phyloP scores from a whole-genome alignment of 73 alveolate species.

The Paramecium tetraurelia region DNA sequence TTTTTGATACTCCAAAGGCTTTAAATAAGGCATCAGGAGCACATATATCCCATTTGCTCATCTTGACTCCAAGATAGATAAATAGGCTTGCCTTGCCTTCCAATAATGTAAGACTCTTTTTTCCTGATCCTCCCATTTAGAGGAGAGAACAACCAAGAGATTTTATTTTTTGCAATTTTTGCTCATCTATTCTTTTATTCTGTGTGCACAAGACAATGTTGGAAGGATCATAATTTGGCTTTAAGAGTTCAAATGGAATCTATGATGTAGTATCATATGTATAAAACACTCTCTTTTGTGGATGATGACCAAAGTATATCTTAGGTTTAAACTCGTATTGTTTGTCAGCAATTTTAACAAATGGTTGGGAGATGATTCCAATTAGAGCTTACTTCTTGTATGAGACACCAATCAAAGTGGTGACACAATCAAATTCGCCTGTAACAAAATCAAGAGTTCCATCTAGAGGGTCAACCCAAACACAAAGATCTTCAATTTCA shows the following conservation, averaged over 20 bases:
- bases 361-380: constrained; percentile 62
- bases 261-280: neutral
- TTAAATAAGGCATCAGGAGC: constrained; percentile 83
- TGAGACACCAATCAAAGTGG: constrained; percentile 77
- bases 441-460: constrained; percentile 85
- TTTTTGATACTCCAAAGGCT: constrained; percentile 63
- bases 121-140: constrained; percentile 74
- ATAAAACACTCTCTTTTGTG: constrained; percentile 11
- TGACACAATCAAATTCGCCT: constrained; percentile 77
- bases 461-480: constrained; percentile 94
- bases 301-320: constrained; percentile 54
- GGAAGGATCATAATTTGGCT: neutral
- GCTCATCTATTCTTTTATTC: constrained; percentile 29
- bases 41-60: constrained; percentile 80
- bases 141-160: constrained; percentile 7
- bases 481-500: constrained; percentile 65
- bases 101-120: constrained; percentile 57
- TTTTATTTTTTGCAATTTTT: neutral
- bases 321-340: constrained; percentile 36
- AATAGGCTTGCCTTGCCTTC: constrained; percentile 61
- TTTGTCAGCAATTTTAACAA: neutral
- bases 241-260: constrained; percentile 23
- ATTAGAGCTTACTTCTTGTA: constrained; percentile 36
- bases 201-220: neutral
- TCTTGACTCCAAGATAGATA: constrained; percentile 60